Evolutionary conservation across 805 yeast species (phyloP), one percentile per base, ranked within the genome.

Genomic region (Wickerhamiella azyma): DNA sequence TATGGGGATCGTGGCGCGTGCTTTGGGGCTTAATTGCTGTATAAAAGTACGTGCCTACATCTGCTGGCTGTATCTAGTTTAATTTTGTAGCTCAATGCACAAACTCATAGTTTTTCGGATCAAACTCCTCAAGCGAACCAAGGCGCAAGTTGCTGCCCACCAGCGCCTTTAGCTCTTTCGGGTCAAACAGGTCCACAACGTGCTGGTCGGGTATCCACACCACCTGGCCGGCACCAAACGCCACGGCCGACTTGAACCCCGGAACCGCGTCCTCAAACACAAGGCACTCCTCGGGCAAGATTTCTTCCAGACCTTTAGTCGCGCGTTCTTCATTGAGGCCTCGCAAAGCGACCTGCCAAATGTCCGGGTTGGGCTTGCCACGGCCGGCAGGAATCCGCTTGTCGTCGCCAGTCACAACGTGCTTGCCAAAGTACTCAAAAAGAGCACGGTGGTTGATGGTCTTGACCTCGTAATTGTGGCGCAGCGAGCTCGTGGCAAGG

Each of bases 221-320:
- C n/a, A 89, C 95, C 46, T 70, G 71, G 38, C 30, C 37, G 11
- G 85, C 82, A 9, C 86, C 88, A 30, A 95, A 85, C 14, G 82
- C 78, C 47, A 72, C 73, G 11, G 94, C 98, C 3, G 95, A 80
- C 14, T 67, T 58, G 18, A 89, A 89, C 2, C 99, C 99, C 0
- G 95, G 88, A 38, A 86, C 68, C 2, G 96, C 97, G 64, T 92
- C 99, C 67, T 92, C 98, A 62, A 92, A 92, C 1, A 92, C 81
- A 28, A 92, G 62, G 56, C 94, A 83, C 56, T 92, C 95, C 28
- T 76, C 77, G 3, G 89, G 81, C 46, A 60, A 56, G 49, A 89
- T 81, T 30, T 65, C 65, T 1, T 60, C 67, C 21, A 65, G 59
- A 2, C 70, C 73, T 2, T 62, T 55, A 1, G 59, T 60, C 2